These are phyloP conservation scores for Urochloa ruziziensis DNA, from an alignment of 176 grass and related monocot genomes.

Conservation along the genomic window DNA sequence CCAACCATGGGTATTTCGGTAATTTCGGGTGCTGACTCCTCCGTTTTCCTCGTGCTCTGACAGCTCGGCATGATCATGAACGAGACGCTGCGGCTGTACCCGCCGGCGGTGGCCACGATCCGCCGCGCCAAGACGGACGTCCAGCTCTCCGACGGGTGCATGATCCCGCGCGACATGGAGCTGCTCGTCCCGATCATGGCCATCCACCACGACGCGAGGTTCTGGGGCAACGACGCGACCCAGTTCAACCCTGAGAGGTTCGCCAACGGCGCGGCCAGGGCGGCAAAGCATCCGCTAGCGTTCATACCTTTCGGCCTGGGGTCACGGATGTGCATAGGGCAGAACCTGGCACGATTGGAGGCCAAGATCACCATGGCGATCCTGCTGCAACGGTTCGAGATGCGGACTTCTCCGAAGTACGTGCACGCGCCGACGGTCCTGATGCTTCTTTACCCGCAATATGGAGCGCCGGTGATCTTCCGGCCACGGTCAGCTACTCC, in stretches of 20 bases:
- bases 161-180: constrained; percentile 63
- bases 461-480: constrained; percentile 70
- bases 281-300: constrained; percentile 57
- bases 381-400: constrained; percentile 50
- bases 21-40: neutral
- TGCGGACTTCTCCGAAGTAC: constrained; percentile 49
- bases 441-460: constrained; percentile 81
- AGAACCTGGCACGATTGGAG: constrained; percentile 62
- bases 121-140: constrained; percentile 63
- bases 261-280: constrained; percentile 21
- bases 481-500: neutral
- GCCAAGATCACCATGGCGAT: constrained; percentile 70
- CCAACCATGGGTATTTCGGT: neutral
- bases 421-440: constrained; percentile 74
- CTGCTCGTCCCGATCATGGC: constrained; percentile 80
- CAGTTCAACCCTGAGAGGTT: constrained; percentile 69
- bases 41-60: neutral
- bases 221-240: constrained; percentile 56
- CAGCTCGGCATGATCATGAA: constrained; percentile 80
- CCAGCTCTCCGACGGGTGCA: constrained; percentile 48
- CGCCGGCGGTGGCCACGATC: constrained; percentile 82
- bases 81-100: constrained; percentile 80
- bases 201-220: constrained; percentile 58
- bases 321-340: constrained; percentile 72
- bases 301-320: constrained; percentile 81